A percentile compares a stretch with the other conserved stretches of the same genome.
Conservation (phyloP, 2,329 filamentous ascomycete genomes). For the Penicillium brevicompactum region DNA sequence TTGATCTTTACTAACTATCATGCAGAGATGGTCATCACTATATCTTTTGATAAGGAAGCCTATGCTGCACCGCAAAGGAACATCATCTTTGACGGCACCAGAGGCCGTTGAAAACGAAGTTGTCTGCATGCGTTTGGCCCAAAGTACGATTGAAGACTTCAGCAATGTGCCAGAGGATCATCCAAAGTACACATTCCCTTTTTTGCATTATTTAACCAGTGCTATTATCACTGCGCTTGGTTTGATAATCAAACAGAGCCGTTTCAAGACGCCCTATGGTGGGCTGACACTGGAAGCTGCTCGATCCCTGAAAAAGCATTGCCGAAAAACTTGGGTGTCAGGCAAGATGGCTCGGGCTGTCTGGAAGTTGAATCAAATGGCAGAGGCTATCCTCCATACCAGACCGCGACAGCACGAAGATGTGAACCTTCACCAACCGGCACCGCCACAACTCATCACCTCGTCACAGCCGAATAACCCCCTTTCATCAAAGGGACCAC, state of each 20-base stretch:
- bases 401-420: neutral
- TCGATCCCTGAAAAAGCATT: conserved; percentile 19
- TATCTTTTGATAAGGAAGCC: conserved; percentile 23
- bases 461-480: neutral
- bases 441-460: neutral
- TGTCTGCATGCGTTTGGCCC: conserved; percentile 22
- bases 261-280: conserved; percentile 17
- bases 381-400: conserved; percentile 4
- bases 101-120: conserved; percentile 22
- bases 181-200: conserved; percentile 24
- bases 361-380: conserved; percentile 21
- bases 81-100: neutral
- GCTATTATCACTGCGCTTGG: conserved; percentile 24
- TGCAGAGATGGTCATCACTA: conserved; percentile 22
- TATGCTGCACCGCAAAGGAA: conserved; percentile 10
- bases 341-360: conserved; percentile 20
- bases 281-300: conserved; percentile 15
- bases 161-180: conserved; percentile 21
- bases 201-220: conserved; percentile 22
- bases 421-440: neutral
- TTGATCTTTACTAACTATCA: neutral
- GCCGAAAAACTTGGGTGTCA: conserved; percentile 26
- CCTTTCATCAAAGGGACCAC: too few relatives aligned
- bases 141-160: conserved; percentile 20
- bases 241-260: conserved; percentile 20